phyloP scores from a whole-genome alignment of 176 grass and related monocot species.

The Leersia perrieri region DNA sequence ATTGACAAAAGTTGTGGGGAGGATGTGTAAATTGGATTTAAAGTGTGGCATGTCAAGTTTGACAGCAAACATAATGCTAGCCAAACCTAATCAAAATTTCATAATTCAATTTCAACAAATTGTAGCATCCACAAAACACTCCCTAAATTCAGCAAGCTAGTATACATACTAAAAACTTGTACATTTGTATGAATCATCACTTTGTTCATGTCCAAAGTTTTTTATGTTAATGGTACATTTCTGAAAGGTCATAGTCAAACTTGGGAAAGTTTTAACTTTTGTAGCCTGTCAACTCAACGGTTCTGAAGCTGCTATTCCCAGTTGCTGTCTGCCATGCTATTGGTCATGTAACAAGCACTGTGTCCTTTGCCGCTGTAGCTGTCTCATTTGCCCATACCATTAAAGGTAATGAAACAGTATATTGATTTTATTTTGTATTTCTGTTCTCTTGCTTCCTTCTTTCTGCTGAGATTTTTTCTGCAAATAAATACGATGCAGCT shows the following conservation, averaged over 20 bases:
- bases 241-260: slow-evolving; percentile 8
- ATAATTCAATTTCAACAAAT: too few species aligned
- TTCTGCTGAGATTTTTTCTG: slow-evolving; percentile 19
- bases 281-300: slow-evolving; percentile 71
- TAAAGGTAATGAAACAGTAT: slow-evolving; percentile 57
- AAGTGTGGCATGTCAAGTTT: background rate
- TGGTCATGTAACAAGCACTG: slow-evolving; percentile 90
- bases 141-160: background rate
- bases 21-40: background rate
- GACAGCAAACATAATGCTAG: too few species aligned
- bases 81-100: background rate
- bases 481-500: slow-evolving; percentile 51
- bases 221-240: slow-evolving; percentile 14
- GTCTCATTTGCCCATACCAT: slow-evolving; percentile 94
- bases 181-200: background rate
- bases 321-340: slow-evolving; percentile 89
- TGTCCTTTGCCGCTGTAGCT: slow-evolving; percentile 92
- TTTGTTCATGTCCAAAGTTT: background rate
- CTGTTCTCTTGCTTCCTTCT: background rate
- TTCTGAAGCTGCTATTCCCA: slow-evolving; percentile 81
- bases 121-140: background rate
- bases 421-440: slow-evolving; percentile 13
- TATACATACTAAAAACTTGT: background rate
- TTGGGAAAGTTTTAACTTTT: slow-evolving; percentile 29
- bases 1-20: background rate